phyloP scores from a whole-genome alignment of 495 filamentous ascomycete species.

The Xylaria scruposa region DNA sequence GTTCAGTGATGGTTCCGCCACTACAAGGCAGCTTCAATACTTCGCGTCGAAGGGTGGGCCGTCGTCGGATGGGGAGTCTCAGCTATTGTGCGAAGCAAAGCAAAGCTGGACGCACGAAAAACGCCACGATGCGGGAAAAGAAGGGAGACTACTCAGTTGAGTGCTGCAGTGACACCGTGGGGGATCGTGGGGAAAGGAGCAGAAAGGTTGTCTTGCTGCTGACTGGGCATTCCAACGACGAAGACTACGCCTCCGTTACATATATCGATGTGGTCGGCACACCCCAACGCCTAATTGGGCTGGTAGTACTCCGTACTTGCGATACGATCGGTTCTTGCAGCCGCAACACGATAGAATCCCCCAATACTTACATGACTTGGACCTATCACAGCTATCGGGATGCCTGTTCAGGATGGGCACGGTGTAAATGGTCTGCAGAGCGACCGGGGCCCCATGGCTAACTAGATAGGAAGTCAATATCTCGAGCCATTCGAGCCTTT shows the following conservation, averaged over 20 bases:
- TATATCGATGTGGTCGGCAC: conserved; percentile 8
- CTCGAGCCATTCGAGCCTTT: conserved; percentile 7
- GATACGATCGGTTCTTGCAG: background rate
- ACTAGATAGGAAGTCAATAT: conserved; percentile 3
- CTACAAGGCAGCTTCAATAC: conserved; percentile 7
- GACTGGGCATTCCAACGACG: conserved; percentile 17
- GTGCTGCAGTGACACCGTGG: conserved; percentile 8
- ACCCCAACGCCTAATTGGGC: background rate
- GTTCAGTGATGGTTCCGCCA: background rate
- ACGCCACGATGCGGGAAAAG: conserved; percentile 20
- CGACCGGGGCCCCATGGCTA: conserved; percentile 9
- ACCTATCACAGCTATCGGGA: conserved; percentile 10
- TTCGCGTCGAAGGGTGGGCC: background rate
- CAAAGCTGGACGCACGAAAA: conserved; percentile 11
- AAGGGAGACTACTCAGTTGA: background rate
- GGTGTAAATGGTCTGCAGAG: background rate
- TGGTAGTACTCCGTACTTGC: background rate
- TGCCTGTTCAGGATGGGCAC: conserved; percentile 23
- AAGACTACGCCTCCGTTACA: background rate
- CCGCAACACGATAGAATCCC: conserved; percentile 10
- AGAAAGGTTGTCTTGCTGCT: background rate
- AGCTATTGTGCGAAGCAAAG: conserved; percentile 15
- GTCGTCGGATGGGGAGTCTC: conserved; percentile 18
- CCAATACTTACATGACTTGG: conserved; percentile 9
- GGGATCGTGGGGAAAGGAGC: conserved; percentile 15